Evolutionary conservation across 495 filamentous ascomycete species (phyloP).

Genomic region (Parmelia sp.): DNA sequence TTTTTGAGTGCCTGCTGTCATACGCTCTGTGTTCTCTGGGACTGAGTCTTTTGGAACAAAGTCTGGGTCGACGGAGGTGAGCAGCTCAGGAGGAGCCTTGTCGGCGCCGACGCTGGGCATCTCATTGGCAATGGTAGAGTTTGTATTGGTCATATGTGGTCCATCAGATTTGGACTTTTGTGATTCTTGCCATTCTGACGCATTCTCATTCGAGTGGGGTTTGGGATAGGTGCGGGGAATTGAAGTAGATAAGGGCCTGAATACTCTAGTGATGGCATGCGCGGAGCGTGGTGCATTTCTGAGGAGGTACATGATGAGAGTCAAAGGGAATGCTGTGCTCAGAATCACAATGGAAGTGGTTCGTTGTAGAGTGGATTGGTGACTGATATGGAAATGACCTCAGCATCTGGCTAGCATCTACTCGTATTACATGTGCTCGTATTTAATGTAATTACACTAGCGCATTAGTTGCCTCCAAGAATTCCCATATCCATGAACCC

Average conservation of each 20-base stretch:
- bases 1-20: conserved; percentile 55
- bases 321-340: neutral
- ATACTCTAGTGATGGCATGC: neutral
- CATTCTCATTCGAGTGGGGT: conserved; percentile 32
- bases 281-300: neutral
- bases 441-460: too few species aligned
- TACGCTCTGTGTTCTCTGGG: conserved; percentile 54
- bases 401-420: too few species aligned
- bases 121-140: conserved; percentile 55
- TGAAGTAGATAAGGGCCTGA: conserved; percentile 22
- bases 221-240: conserved; percentile 18
- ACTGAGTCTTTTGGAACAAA: conserved; percentile 54
- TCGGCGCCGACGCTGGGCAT: conserved; percentile 54
- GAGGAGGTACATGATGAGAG: conserved; percentile 1
- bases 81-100: conserved; percentile 54
- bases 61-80: conserved; percentile 50
- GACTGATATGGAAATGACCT: neutral
- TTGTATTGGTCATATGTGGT: conserved; percentile 58
- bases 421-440: too few species aligned
- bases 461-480: too few species aligned
- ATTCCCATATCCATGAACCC: too few species aligned
- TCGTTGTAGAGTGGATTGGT: neutral
- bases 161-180: conserved; percentile 54
- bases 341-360: neutral
- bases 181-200: conserved; percentile 44